A percentile compares a stretch with the other conserved stretches of the same genome.
These are phyloP conservation scores for Fusarium poae DNA, from an alignment of 2,329 filamentous ascomycete species.

Conservation along the genomic window DNA sequence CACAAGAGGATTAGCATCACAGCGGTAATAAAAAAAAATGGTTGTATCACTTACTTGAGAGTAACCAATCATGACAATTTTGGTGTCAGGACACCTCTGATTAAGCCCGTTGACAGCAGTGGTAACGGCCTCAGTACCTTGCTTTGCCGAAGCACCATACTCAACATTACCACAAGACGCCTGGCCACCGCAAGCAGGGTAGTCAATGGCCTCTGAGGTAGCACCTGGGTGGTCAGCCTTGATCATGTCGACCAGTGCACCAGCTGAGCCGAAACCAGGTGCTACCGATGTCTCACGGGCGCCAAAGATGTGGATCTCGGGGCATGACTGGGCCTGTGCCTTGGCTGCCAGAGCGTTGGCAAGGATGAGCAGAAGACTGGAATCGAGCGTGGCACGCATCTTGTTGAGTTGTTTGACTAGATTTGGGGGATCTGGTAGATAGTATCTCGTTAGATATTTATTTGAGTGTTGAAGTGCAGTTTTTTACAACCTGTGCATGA, in stretches of 20 bases:
- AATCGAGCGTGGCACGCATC: conserved; percentile 30
- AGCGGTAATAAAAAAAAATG: rapidly evolving
- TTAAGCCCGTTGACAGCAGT: conserved; percentile 71
- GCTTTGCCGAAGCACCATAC: conserved; percentile 70
- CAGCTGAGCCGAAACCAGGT: conserved; percentile 65
- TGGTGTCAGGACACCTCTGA: conserved; percentile 66
- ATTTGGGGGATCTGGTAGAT: neutral
- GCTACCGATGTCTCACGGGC: conserved; percentile 64
- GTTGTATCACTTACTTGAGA: conserved; percentile 61
- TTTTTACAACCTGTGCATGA: neutral
- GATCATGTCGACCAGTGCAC: conserved; percentile 64
- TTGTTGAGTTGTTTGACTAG: conserved; percentile 1
- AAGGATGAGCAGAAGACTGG: conserved; percentile 15
- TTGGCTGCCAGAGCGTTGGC: conserved; percentile 20
- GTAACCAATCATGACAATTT: conserved; percentile 73
- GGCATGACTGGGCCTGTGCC: conserved; percentile 51
- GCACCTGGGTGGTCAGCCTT: conserved; percentile 62
- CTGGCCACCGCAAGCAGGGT: conserved; percentile 74
- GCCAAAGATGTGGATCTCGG: conserved; percentile 60
- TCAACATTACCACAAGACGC: conserved; percentile 67
- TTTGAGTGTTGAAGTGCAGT: neutral
- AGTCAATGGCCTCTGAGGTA: conserved; percentile 67
- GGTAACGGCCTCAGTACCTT: conserved; percentile 70
- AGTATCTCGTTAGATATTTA: neutral
- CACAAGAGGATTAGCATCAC: neutral